Evolutionary conservation across 169 alveolate genomes (phyloP).

Genomic region (Cryptosporidium muris): DNA sequence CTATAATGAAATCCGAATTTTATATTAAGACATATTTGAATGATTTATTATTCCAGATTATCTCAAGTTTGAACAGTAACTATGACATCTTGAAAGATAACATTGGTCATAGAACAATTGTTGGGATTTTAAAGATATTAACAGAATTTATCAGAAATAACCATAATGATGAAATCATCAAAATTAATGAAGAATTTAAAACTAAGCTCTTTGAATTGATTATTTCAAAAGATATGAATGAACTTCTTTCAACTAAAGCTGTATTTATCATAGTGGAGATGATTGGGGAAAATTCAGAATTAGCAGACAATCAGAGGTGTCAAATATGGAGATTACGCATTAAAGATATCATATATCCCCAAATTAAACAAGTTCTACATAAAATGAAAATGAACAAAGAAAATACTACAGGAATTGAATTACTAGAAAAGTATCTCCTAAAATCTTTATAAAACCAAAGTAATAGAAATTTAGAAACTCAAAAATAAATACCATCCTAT

Average conservation of each 20-base stretch:
- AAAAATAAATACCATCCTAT: neutral
- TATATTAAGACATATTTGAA: too few relatives aligned
- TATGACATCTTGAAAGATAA: slow-evolving; percentile 22
- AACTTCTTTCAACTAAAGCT: slow-evolving; percentile 54
- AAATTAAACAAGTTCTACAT: slow-evolving; percentile 2
- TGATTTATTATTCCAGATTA: slow-evolving; percentile 4
- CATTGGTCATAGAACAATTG: slow-evolving; percentile 57
- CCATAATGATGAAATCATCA: neutral
- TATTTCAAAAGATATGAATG: slow-evolving; percentile 16
- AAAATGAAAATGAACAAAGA: slow-evolving; percentile 1
- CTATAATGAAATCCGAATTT: neutral
- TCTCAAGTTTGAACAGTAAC: neutral
- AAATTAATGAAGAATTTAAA: too few relatives aligned
- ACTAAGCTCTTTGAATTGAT: neutral
- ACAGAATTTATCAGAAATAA: neutral
- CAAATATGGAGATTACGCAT: slow-evolving; percentile 32
- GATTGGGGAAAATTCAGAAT: slow-evolving; percentile 44
- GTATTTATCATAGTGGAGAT: slow-evolving; percentile 62
- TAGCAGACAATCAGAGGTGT: slow-evolving; percentile 22
- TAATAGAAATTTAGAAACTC: too few relatives aligned
- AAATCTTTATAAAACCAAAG: too few relatives aligned
- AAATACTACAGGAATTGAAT: slow-evolving; percentile 44
- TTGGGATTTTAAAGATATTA: slow-evolving; percentile 25
- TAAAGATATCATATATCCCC: slow-evolving; percentile 19
- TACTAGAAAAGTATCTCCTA: slow-evolving; percentile 3